Percentiles rank a stretch among this genome's conserved stretches.
These are phyloP conservation scores for Podosphaera fusca DNA, from an alignment of 2,329 filamentous ascomycete genomes.

Conservation along the genomic window DNA sequence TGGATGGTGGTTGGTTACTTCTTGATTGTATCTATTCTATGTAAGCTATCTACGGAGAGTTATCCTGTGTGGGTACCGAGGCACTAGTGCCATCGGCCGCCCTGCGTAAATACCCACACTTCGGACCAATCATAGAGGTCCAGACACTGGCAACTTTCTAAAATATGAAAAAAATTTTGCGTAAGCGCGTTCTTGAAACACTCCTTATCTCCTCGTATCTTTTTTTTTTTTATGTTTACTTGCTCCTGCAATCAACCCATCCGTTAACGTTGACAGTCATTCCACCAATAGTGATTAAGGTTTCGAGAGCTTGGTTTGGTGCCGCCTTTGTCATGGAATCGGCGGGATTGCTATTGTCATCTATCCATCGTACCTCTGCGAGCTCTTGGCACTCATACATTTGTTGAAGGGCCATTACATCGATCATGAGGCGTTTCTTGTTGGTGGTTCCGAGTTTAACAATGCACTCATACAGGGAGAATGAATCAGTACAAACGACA, in stretches of 20 bases:
- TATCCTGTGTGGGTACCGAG: neutral
- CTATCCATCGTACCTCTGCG: too few species aligned
- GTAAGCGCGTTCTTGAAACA: too few species aligned
- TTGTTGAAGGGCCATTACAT: too few species aligned
- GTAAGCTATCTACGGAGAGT: neutral
- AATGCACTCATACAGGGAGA: too few species aligned
- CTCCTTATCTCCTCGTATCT: neutral
- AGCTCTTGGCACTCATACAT: too few species aligned
- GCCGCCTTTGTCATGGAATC: too few species aligned
- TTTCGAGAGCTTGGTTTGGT: neutral
- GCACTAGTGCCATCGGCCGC: neutral
- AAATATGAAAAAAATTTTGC: too few species aligned
- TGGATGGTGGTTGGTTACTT: too few species aligned
- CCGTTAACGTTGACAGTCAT: neutral
- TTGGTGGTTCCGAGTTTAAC: too few species aligned
- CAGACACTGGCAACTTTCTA: neutral
- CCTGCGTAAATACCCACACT: neutral
- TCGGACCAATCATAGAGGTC: neutral
- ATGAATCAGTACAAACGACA: too few species aligned
- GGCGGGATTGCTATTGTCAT: too few species aligned
- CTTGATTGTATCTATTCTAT: neutral
- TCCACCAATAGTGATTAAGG: neutral
- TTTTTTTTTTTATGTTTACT: neutral
- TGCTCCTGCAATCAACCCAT: neutral
- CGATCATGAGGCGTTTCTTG: too few species aligned